Conservation (phyloP, 208 protist genomes). For the Leishmania tarentolae region DNA sequence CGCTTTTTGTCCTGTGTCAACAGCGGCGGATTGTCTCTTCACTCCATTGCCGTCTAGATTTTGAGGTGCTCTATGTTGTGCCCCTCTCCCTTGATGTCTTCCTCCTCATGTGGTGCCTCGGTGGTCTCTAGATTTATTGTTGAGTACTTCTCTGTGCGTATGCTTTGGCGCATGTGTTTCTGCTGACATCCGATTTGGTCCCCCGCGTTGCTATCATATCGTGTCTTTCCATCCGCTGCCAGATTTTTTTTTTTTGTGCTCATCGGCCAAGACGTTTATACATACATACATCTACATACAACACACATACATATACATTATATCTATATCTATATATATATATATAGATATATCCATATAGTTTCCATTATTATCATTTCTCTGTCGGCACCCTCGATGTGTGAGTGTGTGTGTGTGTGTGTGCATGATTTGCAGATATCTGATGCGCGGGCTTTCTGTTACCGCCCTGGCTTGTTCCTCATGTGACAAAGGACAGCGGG, state of each 20-base stretch:
- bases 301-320: neutral
- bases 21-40: neutral
- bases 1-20: neutral
- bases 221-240: neutral
- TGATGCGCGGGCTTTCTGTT: no score
- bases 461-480: no score
- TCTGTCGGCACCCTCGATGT: neutral
- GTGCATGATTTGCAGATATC: neutral
- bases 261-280: neutral
- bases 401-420: neutral
- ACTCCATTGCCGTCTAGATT: neutral
- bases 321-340: no score
- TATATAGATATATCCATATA: neutral
- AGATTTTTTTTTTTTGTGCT: slow-evolving; percentile 8
- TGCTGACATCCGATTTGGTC: slow-evolving; percentile 5
- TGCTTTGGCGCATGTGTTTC: slow-evolving; percentile 1
- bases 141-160: neutral
- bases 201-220: neutral
- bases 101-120: neutral
- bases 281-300: neutral
- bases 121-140: neutral
- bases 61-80: no score
- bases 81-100: no score
- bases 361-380: neutral
- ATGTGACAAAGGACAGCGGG: no score